Base-by-base conservation (phyloP, 306 rosid species). In the Lotus japonicus region DNA sequence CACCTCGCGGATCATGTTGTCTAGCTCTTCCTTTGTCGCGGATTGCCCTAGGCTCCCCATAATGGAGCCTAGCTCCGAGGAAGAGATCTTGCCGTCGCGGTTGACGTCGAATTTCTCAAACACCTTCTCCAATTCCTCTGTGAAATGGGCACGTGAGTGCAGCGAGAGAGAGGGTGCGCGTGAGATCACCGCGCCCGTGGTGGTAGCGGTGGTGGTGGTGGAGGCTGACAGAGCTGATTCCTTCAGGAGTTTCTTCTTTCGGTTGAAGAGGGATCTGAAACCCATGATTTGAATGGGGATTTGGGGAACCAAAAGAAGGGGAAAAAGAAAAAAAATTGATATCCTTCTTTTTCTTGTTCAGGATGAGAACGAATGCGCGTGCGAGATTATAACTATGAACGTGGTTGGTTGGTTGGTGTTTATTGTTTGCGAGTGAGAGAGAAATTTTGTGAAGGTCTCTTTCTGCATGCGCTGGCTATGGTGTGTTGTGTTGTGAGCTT, bases 31-130 rank as follows among this genome's bases (percentile, higher is more conserved):
- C n/a, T 90, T 84, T 3, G 72, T 68, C 0, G 92, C 19, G 0
- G 85, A 73, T 3, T 90, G 86, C 0, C 98, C 97, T 0, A 92
- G 74, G 70, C 86, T 82, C 7, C 78, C 68, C 89, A 90, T 69
- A 9, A 92, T 90, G 23, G 97, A 77, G 7, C 94, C 94, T 1
- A 92, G 84, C 19, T 92, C 98, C 1, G 91, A 78, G 2, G 89
- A 31, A 4, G 90, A 92, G 86, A 92, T 92, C 86, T 79, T 88
- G 6, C 94, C 98, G 60, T 92, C 97, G 17, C 97, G 97, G 45
- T 92, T 92, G 1, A 80, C 96, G 53, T 94, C 98, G 45, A 94
- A 90, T 73, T 77, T 90, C 66, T 61, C 77, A 83, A 94, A 94
- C 0, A 94, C 96, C 26, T 88, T 78, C 13, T 86, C 88, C 2